A percentile compares a stretch with the other conserved stretches of the same genome.
These are phyloP conservation scores for Camellia japonica DNA, from an alignment of 148 eudicot species.

Conservation along the genomic window DNA sequence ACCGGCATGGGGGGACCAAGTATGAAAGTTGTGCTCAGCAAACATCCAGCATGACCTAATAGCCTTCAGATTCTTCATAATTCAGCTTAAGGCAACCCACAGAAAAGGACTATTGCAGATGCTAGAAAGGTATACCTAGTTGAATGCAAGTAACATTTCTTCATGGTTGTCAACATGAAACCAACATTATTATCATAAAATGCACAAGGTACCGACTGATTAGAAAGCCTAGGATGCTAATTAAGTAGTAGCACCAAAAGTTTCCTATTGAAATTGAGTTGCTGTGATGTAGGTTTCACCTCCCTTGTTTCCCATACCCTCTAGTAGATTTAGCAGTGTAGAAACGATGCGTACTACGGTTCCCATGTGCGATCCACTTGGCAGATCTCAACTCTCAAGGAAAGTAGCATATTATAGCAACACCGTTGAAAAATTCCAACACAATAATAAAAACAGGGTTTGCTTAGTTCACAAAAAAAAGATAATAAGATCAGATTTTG, in stretches of 20 bases:
- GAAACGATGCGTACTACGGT: neutral
- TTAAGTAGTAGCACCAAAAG: neutral
- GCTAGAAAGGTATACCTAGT: neutral
- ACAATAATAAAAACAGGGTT: neutral
- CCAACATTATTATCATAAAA: neutral
- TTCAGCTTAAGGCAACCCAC: neutral
- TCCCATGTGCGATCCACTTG: neutral
- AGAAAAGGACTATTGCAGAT: neutral
- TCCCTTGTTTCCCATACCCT: neutral
- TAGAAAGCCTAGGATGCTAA: neutral
- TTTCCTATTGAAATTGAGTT: neutral
- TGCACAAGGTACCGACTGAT: neutral
- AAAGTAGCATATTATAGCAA: neutral
- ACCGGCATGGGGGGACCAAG: neutral
- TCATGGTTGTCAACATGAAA: neutral
- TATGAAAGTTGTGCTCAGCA: neutral
- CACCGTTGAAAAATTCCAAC: neutral
- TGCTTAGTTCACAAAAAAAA: neutral
- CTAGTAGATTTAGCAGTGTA: neutral
- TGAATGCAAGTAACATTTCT: neutral
- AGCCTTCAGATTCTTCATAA: neutral
- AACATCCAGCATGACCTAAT: neutral
- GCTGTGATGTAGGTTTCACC: neutral
- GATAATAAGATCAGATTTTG: neutral
- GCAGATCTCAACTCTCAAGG: neutral